A percentile compares a stretch with the other conserved stretches of the same genome.
These are phyloP conservation scores for Phylloporus rhodoxanthus DNA, from an alignment of 768 basidiomycete species.

Conservation along the genomic window DNA sequence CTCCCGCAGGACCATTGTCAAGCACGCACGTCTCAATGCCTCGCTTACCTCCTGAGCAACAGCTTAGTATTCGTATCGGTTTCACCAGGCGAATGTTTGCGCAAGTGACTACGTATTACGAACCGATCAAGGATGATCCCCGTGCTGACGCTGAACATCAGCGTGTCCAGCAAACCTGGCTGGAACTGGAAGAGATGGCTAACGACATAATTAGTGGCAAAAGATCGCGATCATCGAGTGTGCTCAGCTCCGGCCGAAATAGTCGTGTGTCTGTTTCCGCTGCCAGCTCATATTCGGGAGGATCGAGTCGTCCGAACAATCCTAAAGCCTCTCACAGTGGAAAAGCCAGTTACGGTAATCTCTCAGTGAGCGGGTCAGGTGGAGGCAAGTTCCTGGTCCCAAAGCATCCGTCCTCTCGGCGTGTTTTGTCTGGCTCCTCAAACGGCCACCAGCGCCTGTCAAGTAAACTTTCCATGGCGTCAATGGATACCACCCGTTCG, in stretches of 20 bases:
- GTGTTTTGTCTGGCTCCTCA: constrained; percentile 45
- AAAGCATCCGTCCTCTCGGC: constrained; percentile 41
- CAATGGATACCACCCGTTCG: constrained; percentile 50
- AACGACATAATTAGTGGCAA: constrained; percentile 56
- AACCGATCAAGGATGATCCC: constrained; percentile 47
- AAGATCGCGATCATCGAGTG: constrained; percentile 62
- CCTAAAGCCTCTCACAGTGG: constrained; percentile 13
- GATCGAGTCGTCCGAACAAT: constrained; percentile 13
- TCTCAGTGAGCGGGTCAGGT: constrained; percentile 29
- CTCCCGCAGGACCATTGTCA: constrained; percentile 46
- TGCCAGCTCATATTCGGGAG: constrained; percentile 19
- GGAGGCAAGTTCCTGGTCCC: constrained; percentile 43
- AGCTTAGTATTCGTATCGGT: constrained; percentile 53
- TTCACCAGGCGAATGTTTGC: constrained; percentile 56
- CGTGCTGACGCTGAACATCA: constrained; percentile 55
- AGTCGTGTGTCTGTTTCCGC: constrained; percentile 52
- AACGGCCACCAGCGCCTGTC: constrained; percentile 45
- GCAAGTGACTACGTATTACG: constrained; percentile 38
- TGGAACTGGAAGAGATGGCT: constrained; percentile 77
- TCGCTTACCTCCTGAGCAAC: constrained; percentile 55
- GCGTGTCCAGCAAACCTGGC: constrained; percentile 75
- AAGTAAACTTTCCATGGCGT: constrained; percentile 48
- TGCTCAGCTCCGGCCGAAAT: constrained; percentile 56
- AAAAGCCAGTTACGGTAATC: constrained; percentile 26
- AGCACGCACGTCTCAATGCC: constrained; percentile 42